phyloP scores from a whole-genome alignment of 768 basidiomycete species.

The Cyathus striatus region DNA sequence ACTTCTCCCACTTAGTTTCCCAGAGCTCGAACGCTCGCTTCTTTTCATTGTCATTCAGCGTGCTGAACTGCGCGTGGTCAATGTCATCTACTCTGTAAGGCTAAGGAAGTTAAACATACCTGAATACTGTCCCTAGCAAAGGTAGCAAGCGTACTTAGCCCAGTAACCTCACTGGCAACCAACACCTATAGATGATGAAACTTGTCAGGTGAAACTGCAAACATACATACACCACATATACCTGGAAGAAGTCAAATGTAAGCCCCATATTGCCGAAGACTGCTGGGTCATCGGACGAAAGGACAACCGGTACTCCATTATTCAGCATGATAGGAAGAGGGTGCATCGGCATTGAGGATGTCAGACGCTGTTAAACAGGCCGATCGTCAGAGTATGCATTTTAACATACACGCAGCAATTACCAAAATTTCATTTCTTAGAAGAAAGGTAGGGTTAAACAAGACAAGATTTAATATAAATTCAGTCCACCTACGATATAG shows the following conservation, averaged over 20 bases:
- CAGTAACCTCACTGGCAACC: constrained; percentile 63
- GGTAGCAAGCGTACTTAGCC: constrained; percentile 55
- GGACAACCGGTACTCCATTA: constrained; percentile 64
- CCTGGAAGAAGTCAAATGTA: constrained; percentile 77
- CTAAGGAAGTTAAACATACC: constrained; percentile 24
- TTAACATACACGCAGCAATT: constrained; percentile 7
- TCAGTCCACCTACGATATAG: constrained; percentile 80
- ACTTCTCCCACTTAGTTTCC: constrained; percentile 44
- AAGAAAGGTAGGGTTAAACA: no score
- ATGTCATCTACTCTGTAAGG: background rate
- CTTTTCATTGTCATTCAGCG: constrained; percentile 43
- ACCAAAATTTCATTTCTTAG: constrained; percentile 72
- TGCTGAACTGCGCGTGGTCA: constrained; percentile 8
- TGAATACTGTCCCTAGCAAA: constrained; percentile 63
- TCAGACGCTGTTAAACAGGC: constrained; percentile 45
- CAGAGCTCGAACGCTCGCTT: constrained; percentile 32
- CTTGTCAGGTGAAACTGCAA: background rate
- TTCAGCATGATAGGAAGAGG: constrained; percentile 69
- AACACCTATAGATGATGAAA: constrained; percentile 38
- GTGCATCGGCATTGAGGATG: constrained; percentile 78
- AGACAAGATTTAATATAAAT: no score
- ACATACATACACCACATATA: constrained; percentile 11
- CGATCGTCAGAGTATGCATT: background rate
- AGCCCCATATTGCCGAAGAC: constrained; percentile 77
- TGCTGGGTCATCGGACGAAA: constrained; percentile 74